These are phyloP conservation scores for Exserohilum rostratum DNA, from an alignment of 2,329 filamentous ascomycete genomes.

Conservation along the genomic window DNA sequence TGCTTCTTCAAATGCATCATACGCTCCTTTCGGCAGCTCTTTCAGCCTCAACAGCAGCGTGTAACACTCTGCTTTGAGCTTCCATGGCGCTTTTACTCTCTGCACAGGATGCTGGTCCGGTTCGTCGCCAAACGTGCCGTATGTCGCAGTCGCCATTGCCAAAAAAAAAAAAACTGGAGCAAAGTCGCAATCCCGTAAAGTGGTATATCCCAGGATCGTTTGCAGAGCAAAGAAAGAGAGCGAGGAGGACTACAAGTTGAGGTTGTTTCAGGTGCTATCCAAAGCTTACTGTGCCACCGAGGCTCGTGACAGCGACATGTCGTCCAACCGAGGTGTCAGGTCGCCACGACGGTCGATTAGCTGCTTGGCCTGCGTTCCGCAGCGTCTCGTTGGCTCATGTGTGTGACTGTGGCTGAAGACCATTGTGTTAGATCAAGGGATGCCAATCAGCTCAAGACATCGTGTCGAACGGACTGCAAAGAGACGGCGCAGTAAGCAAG, in stretches of 20 bases:
- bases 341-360: neutral
- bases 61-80: slow-evolving; percentile 33
- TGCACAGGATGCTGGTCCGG: slow-evolving; percentile 27
- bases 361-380: neutral
- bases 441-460: too few relatives aligned
- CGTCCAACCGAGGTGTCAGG: neutral
- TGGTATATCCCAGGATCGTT: too few relatives aligned
- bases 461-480: too few relatives aligned
- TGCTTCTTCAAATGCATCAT: slow-evolving; percentile 32
- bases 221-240: neutral
- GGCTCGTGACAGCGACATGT: neutral
- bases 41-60: slow-evolving; percentile 32
- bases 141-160: neutral
- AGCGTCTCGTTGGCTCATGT: too few relatives aligned
- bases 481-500: too few relatives aligned
- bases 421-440: too few relatives aligned
- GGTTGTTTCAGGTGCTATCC: neutral
- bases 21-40: slow-evolving; percentile 31
- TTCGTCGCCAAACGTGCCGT: neutral
- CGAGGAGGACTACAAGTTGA: neutral
- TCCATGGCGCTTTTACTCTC: slow-evolving; percentile 34
- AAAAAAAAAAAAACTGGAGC: neutral
- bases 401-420: too few relatives aligned
- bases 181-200: too few relatives aligned
- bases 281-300: neutral